These are phyloP conservation scores for Thelephora aurantiotincta DNA, from an alignment of 768 basidiomycete genomes.

Conservation along the genomic window DNA sequence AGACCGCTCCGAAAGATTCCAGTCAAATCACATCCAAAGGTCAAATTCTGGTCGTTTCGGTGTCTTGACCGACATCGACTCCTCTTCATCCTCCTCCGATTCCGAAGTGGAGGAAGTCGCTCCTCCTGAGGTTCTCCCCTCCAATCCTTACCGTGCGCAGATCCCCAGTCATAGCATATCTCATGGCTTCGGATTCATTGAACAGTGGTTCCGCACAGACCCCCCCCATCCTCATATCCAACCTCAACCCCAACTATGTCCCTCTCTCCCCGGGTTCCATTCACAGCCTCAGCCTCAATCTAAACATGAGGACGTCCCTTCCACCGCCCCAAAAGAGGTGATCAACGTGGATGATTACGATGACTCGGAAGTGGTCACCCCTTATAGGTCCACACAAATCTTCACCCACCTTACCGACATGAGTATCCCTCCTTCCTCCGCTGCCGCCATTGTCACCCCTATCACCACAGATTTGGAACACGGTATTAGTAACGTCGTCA, in stretches of 20 bases:
- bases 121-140: constrained; percentile 7
- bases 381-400: not conserved
- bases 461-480: not conserved
- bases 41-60: not conserved
- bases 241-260: not conserved
- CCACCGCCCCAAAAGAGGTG: not conserved
- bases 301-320: not conserved
- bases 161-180: no score
- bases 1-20: not conserved
- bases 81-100: constrained; percentile 5
- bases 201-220: not conserved
- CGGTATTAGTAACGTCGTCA: not conserved
- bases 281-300: not conserved
- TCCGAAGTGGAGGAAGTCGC: constrained; percentile 12
- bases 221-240: no score
- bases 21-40: not conserved
- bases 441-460: not conserved
- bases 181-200: not conserved
- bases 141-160: no score
- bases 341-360: not conserved
- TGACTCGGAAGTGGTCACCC: not conserved
- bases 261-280: not conserved
- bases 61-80: not conserved
- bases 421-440: not conserved
- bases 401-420: not conserved